phyloP scores from a whole-genome alignment of 306 rosid species.

The Prunus davidiana region DNA sequence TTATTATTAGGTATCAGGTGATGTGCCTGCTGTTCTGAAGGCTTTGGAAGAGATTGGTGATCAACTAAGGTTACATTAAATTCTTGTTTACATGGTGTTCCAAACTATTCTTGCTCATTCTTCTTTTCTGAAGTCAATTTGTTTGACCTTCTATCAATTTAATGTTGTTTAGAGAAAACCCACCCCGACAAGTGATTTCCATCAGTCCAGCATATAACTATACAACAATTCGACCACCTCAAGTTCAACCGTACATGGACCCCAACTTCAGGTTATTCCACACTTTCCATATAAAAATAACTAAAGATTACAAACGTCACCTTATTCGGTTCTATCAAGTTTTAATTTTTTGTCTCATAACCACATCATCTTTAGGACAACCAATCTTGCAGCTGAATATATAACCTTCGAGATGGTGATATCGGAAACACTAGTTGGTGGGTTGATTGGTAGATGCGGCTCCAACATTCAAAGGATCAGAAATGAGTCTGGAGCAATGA shows the following conservation, averaged over 20 bases:
- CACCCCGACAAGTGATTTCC: conserved; percentile 86
- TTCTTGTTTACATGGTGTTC: conserved; percentile 6
- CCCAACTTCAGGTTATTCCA: conserved; percentile 91
- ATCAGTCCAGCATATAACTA: conserved; percentile 85
- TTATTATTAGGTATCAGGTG: conserved; percentile 75
- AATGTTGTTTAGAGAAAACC: conserved; percentile 64
- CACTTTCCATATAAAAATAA: conserved; percentile 41
- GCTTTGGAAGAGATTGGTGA: conserved; percentile 85
- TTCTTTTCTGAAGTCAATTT: conserved; percentile 1
- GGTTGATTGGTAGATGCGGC: conserved; percentile 84
- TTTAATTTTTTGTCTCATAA: conserved; percentile 76
- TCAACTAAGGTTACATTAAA: conserved; percentile 66
- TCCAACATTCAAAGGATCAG: conserved; percentile 91
- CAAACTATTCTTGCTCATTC: conserved; percentile 17
- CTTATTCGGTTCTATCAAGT: conserved; percentile 51
- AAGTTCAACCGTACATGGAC: conserved; percentile 48
- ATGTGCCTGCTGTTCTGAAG: conserved; percentile 69
- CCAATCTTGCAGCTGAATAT: conserved; percentile 99
- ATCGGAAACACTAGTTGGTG: conserved; percentile 97
- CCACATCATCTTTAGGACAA: conserved; percentile 99
- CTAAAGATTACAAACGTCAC: conserved; percentile 36
- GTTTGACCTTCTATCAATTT: background rate
- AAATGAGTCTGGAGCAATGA: conserved; percentile 88
- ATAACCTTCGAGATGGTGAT: conserved; percentile 92
- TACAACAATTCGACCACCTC: conserved; percentile 62